A percentile compares a stretch with the other conserved stretches of the same genome.
These are phyloP conservation scores for Nemania sp. DNA, from an alignment of 2,329 filamentous ascomycete genomes.

Conservation along the genomic window DNA sequence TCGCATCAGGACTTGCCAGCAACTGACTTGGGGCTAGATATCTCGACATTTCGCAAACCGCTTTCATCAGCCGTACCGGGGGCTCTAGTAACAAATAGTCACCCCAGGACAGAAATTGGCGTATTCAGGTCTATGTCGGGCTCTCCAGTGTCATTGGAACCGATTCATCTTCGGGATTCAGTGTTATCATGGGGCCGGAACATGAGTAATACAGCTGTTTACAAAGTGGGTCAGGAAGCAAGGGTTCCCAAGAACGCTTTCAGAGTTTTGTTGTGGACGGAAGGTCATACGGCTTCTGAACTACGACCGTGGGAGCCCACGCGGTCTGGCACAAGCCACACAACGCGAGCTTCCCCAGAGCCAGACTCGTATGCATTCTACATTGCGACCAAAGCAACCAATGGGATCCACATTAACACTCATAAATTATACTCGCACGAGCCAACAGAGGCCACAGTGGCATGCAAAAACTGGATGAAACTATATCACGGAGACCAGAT, in stretches of 20 bases:
- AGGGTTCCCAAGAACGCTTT: conserved; percentile 83
- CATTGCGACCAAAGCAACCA: conserved; percentile 78
- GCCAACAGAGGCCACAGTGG: conserved; percentile 55
- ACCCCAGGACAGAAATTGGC: conserved; percentile 58
- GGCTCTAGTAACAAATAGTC: conserved; percentile 41
- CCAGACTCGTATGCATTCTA: conserved; percentile 68
- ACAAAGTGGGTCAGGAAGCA: conserved; percentile 64
- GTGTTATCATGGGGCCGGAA: conserved; percentile 80
- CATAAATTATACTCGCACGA: conserved; percentile 64
- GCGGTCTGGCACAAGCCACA: conserved; percentile 47
- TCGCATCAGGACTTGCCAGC: conserved; percentile 33
- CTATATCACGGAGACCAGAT: conserved; percentile 79
- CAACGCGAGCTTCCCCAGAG: conserved; percentile 37
- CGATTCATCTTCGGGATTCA: conserved; percentile 67
- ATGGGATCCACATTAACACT: conserved; percentile 78
- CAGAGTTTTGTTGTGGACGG: conserved; percentile 74
- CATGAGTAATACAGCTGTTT: conserved; percentile 68
- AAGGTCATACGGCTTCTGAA: conserved; percentile 63
- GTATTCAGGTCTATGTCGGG: conserved; percentile 67
- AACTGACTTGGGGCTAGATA: conserved; percentile 43
- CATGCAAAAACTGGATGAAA: conserved; percentile 67
- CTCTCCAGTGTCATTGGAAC: conserved; percentile 67
- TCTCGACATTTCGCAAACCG: conserved; percentile 44
- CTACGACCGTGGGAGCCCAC: conserved; percentile 59
- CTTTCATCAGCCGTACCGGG: too few species aligned